phyloP scores from a whole-genome alignment of 2,329 filamentous ascomycete species.

The Aspergillus fumigatiaffinis region DNA sequence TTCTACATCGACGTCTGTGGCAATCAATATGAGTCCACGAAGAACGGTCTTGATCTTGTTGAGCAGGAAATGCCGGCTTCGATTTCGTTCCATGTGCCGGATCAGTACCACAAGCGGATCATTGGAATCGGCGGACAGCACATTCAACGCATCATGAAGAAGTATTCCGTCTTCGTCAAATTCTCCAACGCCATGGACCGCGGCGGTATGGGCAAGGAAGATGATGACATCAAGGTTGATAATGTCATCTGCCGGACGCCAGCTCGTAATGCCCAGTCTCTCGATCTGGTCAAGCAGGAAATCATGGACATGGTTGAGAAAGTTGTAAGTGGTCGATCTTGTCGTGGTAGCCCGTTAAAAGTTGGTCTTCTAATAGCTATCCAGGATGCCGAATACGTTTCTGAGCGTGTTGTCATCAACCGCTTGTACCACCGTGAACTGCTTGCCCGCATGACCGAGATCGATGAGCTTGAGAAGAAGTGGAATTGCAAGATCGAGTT shows the following conservation, averaged over 20 bases:
- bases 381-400: conserved; percentile 92
- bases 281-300: conserved; percentile 96
- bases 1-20: conserved; percentile 99
- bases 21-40: conserved; percentile 87
- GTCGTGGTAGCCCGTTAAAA: not conserved
- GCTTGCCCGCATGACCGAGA: conserved; percentile 78
- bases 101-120: conserved; percentile 99
- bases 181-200: conserved; percentile 99
- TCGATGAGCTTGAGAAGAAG: conserved; percentile 95
- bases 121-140: conserved; percentile 98
- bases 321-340: conserved; percentile 55
- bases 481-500: conserved; percentile 99
- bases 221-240: conserved; percentile 97
- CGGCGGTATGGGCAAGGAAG: conserved; percentile 86
- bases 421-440: conserved; percentile 93
- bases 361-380: not conserved
- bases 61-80: conserved; percentile 99
- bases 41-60: conserved; percentile 84
- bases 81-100: conserved; percentile 97
- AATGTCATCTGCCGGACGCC: conserved; percentile 98
- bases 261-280: conserved; percentile 90
- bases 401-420: conserved; percentile 88
- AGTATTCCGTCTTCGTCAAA: conserved; percentile 99
- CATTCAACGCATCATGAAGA: conserved; percentile 99
- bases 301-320: conserved; percentile 99